Conservation (phyloP, 352 stramenopile species). For the Pythium sukuiense region DNA sequence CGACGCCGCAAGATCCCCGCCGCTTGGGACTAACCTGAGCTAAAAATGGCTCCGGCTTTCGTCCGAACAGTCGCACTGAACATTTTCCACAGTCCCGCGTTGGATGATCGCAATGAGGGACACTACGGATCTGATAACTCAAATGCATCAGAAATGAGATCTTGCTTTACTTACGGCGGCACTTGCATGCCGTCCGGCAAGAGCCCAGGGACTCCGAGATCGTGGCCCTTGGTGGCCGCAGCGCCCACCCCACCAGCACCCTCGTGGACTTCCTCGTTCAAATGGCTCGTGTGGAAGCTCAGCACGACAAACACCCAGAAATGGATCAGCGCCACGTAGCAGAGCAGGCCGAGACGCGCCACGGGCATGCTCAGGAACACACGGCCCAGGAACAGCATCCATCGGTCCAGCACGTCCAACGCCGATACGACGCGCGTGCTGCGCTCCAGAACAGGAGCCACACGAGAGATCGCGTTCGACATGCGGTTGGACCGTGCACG, state of each 20-base stretch:
- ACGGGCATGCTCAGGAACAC: constrained; percentile 77
- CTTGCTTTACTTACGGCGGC: constrained; percentile 32
- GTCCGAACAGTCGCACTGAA: constrained; percentile 2
- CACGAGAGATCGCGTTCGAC: constrained; percentile 55
- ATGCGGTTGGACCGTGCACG: constrained; percentile 66
- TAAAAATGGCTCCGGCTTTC: constrained; percentile 1
- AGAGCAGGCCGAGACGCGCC: constrained; percentile 69
- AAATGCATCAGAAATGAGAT: constrained; percentile 26
- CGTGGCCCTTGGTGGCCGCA: constrained; percentile 28
- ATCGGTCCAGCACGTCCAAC: constrained; percentile 68
- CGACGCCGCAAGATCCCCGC: constrained; percentile 3
- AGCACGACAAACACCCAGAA: constrained; percentile 86
- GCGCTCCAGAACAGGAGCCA: constrained; percentile 70
- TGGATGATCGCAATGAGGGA: background rate
- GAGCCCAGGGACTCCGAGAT: constrained; percentile 16
- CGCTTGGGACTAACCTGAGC: background rate
- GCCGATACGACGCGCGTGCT: constrained; percentile 64
- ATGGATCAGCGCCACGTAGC: constrained; percentile 82
- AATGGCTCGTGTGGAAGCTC: constrained; percentile 86
- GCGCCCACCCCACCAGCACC: constrained; percentile 23
- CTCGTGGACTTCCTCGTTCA: constrained; percentile 74
- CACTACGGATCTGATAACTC: constrained; percentile 5
- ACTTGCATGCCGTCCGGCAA: constrained; percentile 32
- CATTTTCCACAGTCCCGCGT: constrained; percentile 14
- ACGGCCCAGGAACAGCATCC: constrained; percentile 74